Evolutionary conservation across 179 eudicot species (phyloP), one percentile per base, ranked within the genome.

Genomic region (Spergularia azorica): DNA sequence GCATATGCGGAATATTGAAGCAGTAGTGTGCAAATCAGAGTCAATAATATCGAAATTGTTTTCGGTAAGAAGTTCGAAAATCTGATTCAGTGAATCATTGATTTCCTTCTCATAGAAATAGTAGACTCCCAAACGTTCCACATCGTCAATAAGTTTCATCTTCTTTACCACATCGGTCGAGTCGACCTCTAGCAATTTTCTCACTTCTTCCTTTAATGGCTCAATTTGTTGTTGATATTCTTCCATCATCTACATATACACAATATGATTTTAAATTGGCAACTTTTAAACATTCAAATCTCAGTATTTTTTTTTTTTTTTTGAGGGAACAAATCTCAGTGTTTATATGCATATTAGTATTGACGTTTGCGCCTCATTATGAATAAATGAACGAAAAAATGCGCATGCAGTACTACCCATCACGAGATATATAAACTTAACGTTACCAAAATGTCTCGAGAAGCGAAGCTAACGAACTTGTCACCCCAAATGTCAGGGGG

Each of bases 1-100:
- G 46, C 86, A 79, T 41, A 86, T 20, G 39, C 86, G 87, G 63
- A 88, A 88, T n/a, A 76, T 79, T 54, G 79, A 80, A 2, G 91
- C 68, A 32, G 73, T 56, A 15, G 17, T 77, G 68, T 46, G 63
- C 41, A 86, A 64, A 75, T 86, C 83, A 64, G 70, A 60, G 57
- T 73, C 59, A 4, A 55, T 63, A 0, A 26, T 26, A 26, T 62
- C 39, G 57, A 61, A 74, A 8, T 61, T 14, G 3, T 74, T 68
- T 10, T 6, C 9, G 0, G 62, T 67, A 21, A 32, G 18, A 15
- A 67, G 64, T 9, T 62, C 38, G 57, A 79, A 85, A 20, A 69
- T 55, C 8, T 65, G 58, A 8, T 43, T 36, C 12, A 85, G 5
- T 13, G 6, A 17, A 54, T 72, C 73, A 2, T 83, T 68, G 20